phyloP scores from a whole-genome alignment of 495 filamentous ascomycete genomes.

The Aspergillus panamensis region DNA sequence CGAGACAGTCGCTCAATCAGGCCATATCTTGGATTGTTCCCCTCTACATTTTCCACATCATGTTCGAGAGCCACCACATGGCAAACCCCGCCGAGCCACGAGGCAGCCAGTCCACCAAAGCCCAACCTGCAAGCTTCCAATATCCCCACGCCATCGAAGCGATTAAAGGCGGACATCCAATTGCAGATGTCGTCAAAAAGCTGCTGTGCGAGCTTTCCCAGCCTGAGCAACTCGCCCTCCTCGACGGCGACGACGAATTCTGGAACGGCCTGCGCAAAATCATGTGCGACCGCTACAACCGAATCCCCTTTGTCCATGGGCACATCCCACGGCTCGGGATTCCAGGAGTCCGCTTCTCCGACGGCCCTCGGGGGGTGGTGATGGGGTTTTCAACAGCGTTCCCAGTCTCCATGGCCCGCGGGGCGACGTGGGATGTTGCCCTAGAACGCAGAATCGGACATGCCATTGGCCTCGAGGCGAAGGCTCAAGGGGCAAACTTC shows the following conservation, averaged over 20 bases:
- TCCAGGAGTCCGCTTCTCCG: slow-evolving; percentile 16
- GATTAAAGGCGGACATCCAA: too few relatives aligned
- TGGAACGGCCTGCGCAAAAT: slow-evolving; percentile 15
- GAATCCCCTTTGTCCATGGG: slow-evolving; percentile 16
- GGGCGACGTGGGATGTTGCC: slow-evolving; percentile 17
- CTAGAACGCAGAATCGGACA: slow-evolving; percentile 16
- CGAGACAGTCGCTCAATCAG: too few relatives aligned
- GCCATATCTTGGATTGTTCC: too few relatives aligned
- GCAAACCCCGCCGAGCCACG: too few relatives aligned
- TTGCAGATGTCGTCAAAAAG: too few relatives aligned
- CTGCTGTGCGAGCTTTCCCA: too few relatives aligned
- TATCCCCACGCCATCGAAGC: too few relatives aligned
- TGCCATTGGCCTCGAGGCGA: slow-evolving; percentile 23
- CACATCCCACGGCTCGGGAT: slow-evolving; percentile 12
- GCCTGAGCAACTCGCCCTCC: slow-evolving; percentile 15
- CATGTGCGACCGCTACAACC: slow-evolving; percentile 16
- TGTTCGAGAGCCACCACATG: too few relatives aligned
- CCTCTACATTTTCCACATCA: too few relatives aligned
- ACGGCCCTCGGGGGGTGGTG: slow-evolving; percentile 18
- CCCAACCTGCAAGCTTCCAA: too few relatives aligned
- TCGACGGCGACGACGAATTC: slow-evolving; percentile 22
- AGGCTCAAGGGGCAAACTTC: slow-evolving; percentile 20
- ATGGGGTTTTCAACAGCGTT: slow-evolving; percentile 15
- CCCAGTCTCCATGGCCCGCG: slow-evolving; percentile 21
- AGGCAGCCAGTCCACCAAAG: too few relatives aligned